Base-by-base conservation (phyloP, 2,329 filamentous ascomycete genomes). In the Pseudopyricularia javanii region DNA sequence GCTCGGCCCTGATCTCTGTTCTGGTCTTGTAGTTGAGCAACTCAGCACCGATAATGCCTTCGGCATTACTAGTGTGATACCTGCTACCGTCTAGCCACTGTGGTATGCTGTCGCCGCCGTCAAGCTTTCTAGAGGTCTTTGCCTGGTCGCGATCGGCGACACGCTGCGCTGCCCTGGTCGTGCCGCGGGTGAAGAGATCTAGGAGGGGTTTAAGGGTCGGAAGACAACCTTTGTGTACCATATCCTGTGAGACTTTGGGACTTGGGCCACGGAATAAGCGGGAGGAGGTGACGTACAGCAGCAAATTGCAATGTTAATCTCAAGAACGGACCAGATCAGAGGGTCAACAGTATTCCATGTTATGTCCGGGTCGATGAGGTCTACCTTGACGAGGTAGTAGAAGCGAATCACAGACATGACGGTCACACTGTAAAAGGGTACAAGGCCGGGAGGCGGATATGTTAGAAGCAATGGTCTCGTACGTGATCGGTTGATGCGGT, bases 201-300 rank as follows among this genome's bases (percentile, higher is more conserved):
- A 49, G n/a, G 17, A 49, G 30, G 5, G 48, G 48, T 11, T 49
- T 49, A 11, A 49, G 30, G n/a, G 48, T 34, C 7, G 48, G 48
- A 17, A 49, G 48, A 30, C 32, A 49, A 17, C 48, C 48, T 49
- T 15, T 43, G 7, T 17, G 9, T n/a, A n/a, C n/a, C n/a, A n/a
- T n/a, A n/a, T n/a, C n/a, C n/a, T n/a, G n/a, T n/a, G n/a, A n/a
- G n/a, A n/a, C n/a, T n/a, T n/a, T n/a, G n/a, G n/a, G n/a, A n/a
- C n/a, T n/a, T n/a, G n/a, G n/a, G n/a, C n/a, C n/a, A n/a, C n/a
- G n/a, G n/a, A n/a, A n/a, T n/a, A n/a, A n/a, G n/a, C n/a, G n/a
- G n/a, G n/a, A n/a, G n/a, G n/a, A n/a, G n/a, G n/a, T n/a, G 47
- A 35, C 48, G 14, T 33, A 49, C 48, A 34, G 32, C 48, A 49